Evolutionary conservation across 345 rosid species (phyloP).

Genomic region (Brassica incana): DNA sequence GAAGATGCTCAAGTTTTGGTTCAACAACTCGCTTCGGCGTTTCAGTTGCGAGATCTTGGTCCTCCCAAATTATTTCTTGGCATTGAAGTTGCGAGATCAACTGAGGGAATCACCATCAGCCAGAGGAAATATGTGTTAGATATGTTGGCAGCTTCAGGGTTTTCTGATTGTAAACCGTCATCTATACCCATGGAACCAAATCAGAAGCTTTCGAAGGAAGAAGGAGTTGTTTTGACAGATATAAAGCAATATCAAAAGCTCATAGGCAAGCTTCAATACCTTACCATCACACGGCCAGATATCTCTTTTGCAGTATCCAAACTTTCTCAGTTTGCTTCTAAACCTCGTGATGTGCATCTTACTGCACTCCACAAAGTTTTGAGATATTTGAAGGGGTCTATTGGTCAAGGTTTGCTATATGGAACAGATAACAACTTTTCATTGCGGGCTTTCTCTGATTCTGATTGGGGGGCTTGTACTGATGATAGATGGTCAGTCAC

Average conservation of each 20-base stretch:
- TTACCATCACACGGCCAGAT: background rate
- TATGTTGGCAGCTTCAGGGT: background rate
- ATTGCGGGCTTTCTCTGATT: too few relatives aligned
- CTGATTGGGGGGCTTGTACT: background rate
- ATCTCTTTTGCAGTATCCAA: background rate
- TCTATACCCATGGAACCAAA: background rate
- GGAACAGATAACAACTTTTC: too few relatives aligned
- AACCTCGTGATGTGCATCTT: background rate
- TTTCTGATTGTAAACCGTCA: background rate
- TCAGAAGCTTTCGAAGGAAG: background rate
- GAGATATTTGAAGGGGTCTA: background rate
- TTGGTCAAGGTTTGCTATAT: too few relatives aligned
- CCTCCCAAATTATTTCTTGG: background rate
- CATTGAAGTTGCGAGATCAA: background rate
- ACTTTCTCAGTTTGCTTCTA: background rate
- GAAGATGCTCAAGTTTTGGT: background rate
- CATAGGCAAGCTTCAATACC: background rate
- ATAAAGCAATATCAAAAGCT: background rate
- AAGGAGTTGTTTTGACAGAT: background rate
- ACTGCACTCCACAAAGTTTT: background rate
- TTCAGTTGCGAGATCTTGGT: background rate
- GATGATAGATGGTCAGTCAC: background rate
- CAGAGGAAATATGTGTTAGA: background rate
- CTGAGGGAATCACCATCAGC: background rate
- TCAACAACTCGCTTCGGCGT: background rate